Conservation (phyloP, 1,284 basidiomycete genomes). For the Cryptococcus sp. region DNA sequence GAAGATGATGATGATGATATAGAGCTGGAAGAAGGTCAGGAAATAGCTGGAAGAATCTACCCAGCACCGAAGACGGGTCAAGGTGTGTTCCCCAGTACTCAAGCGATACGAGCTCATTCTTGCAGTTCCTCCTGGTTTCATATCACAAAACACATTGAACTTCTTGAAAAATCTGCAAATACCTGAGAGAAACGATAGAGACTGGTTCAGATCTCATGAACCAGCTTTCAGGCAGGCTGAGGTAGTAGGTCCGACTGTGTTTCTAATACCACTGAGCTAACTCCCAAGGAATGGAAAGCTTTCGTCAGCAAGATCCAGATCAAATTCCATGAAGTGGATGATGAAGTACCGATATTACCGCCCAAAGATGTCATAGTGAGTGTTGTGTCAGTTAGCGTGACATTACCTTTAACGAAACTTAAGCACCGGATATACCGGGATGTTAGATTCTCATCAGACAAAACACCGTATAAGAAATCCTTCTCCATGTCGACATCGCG, state of each 20-base stretch:
- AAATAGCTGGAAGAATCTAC: slow-evolving; percentile 47
- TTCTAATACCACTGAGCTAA: not conserved
- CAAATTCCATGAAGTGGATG: slow-evolving; percentile 64
- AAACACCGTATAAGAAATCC: slow-evolving; percentile 79
- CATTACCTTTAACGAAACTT: not conserved
- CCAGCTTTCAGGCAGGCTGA: slow-evolving; percentile 76
- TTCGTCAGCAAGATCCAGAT: slow-evolving; percentile 68
- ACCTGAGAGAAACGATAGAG: slow-evolving; percentile 75
- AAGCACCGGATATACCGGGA: slow-evolving; percentile 51
- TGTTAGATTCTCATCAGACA: slow-evolving; percentile 66
- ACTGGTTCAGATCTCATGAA: slow-evolving; percentile 65
- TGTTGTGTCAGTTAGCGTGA: not conserved
- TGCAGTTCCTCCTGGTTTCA: slow-evolving; percentile 73
- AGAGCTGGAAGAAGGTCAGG: slow-evolving; percentile 60
- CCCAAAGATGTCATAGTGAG: slow-evolving; percentile 77
- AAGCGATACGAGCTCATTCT: not conserved
- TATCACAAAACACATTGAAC: slow-evolving; percentile 76
- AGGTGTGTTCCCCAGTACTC: slow-evolving; percentile 52
- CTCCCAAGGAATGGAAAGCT: slow-evolving; percentile 65
- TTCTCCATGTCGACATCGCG: slow-evolving; percentile 50
- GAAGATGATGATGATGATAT: slow-evolving; percentile 52
- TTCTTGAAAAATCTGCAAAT: slow-evolving; percentile 68
- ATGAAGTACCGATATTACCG: slow-evolving; percentile 75
- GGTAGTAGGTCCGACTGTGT: slow-evolving; percentile 43
- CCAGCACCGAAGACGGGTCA: slow-evolving; percentile 70